Percentiles rank a stretch among this genome's conserved stretches.
Conservation (phyloP, 2,329 filamentous ascomycete genomes). For the Xylariaceae sp. region DNA sequence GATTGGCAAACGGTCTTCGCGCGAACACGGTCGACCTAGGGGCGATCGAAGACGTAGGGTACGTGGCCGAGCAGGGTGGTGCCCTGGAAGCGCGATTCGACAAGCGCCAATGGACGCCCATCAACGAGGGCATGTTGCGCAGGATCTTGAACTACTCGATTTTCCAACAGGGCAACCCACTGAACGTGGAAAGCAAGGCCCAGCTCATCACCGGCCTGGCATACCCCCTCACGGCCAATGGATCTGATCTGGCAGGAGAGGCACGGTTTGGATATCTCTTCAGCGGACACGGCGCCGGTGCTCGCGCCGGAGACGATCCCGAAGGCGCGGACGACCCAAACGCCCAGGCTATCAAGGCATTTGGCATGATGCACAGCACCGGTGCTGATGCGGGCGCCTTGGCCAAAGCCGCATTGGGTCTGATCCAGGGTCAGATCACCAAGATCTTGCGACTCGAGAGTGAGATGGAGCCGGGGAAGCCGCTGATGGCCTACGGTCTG, state of each 20-base stretch:
- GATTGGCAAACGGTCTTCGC: slow-evolving; percentile 23
- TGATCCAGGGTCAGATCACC: too few species aligned
- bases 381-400: too few species aligned
- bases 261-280: slow-evolving; percentile 17
- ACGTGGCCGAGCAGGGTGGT: slow-evolving; percentile 16
- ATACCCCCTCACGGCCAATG: slow-evolving; percentile 16
- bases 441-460: too few species aligned
- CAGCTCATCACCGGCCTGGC: slow-evolving; percentile 18
- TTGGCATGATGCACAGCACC: too few species aligned
- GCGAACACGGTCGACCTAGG: slow-evolving; percentile 33
- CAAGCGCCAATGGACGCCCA: slow-evolving; percentile 6
- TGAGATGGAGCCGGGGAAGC: too few species aligned
- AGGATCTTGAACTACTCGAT: slow-evolving; percentile 14
- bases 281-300: slow-evolving; percentile 1
- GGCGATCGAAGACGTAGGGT: slow-evolving; percentile 25
- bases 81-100: slow-evolving; percentile 7
- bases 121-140: slow-evolving; percentile 15
- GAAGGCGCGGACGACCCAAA: too few species aligned
- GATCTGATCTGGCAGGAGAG: slow-evolving; percentile 16
- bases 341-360: too few species aligned
- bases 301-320: too few species aligned
- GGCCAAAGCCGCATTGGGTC: too few species aligned
- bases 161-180: slow-evolving; percentile 10
- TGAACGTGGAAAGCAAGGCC: slow-evolving; percentile 1
- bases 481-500: too few species aligned